Percentiles rank a stretch among this genome's conserved stretches.
phyloP scores from a whole-genome alignment of 371 early-diverging fungal genomes.

The Mycotypha africana region DNA sequence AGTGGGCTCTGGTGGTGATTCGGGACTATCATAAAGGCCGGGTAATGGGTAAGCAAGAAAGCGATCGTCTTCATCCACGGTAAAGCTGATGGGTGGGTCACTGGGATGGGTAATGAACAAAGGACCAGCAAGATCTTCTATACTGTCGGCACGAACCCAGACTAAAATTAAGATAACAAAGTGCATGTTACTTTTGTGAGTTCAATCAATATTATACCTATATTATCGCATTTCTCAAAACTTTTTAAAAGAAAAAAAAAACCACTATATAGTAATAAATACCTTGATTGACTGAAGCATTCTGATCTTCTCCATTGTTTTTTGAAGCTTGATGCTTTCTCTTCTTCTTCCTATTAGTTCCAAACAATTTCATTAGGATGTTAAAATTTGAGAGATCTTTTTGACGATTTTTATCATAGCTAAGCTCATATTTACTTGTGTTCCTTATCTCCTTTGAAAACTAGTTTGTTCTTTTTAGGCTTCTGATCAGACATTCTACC shows the following conservation, averaged over 20 bases:
- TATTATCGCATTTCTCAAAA: no score
- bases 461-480: conserved; percentile 41
- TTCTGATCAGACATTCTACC: conserved; percentile 20
- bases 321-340: conserved; percentile 43
- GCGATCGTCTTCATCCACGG: conserved; percentile 47
- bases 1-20: conserved; percentile 48
- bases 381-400: background rate
- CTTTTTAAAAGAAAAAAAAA: no score
- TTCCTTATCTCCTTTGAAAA: conserved; percentile 56
- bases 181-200: no score
- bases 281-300: conserved; percentile 36
- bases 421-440: conserved; percentile 35
- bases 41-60: conserved; percentile 43
- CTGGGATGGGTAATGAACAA: conserved; percentile 62
- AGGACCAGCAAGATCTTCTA: conserved; percentile 72
- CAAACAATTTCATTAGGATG: no score
- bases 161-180: conserved; percentile 25
- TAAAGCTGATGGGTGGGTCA: conserved; percentile 60
- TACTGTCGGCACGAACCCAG: conserved; percentile 58
- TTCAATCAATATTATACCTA: no score
- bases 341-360: conserved; percentile 49
- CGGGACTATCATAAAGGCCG: conserved; percentile 19
- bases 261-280: no score
- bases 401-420: no score
- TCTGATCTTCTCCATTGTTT: conserved; percentile 23